phyloP scores from a whole-genome alignment of 2,329 filamentous ascomycete species.

The Cryphonectria nitschkei region DNA sequence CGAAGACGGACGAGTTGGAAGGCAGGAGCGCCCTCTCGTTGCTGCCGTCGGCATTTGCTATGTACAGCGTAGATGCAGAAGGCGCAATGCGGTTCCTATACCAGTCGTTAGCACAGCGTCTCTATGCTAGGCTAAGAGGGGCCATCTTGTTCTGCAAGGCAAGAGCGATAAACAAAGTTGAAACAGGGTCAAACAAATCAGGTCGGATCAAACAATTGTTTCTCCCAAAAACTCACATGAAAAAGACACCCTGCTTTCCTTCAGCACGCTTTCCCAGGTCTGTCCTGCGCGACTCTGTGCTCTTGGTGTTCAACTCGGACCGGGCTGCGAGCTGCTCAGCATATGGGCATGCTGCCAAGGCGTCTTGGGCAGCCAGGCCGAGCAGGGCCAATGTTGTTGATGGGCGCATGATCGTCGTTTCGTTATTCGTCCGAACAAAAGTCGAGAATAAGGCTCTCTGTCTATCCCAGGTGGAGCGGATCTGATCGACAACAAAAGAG shows the following conservation, averaged over 20 bases:
- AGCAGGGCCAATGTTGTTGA: conserved; percentile 18
- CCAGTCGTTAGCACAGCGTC: background rate
- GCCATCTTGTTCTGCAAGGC: background rate
- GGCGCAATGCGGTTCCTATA: conserved; percentile 33
- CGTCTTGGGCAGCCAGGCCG: conserved; percentile 13
- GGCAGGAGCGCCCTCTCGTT: conserved; percentile 41
- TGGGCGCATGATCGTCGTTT: conserved; percentile 11
- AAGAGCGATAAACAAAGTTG: background rate
- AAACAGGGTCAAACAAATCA: background rate
- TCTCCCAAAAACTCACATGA: conserved; percentile 18
- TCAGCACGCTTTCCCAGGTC: conserved; percentile 16
- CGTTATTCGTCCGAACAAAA: background rate
- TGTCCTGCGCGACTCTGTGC: background rate
- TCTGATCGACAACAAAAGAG: background rate
- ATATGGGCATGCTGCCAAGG: conserved; percentile 25
- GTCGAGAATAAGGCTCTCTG: background rate
- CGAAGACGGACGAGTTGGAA: conserved; percentile 37
- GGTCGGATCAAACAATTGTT: background rate
- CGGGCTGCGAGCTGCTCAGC: conserved; percentile 13
- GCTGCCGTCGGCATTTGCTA: conserved; percentile 45
- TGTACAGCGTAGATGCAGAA: conserved; percentile 30
- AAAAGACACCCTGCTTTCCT: conserved; percentile 23
- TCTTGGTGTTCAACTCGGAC: background rate
- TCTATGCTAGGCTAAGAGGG: background rate
- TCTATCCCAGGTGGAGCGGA: background rate